Evolutionary conservation across 2,329 filamentous ascomycete species (phyloP).

Genomic region (Hymenoscyphus linearis): DNA sequence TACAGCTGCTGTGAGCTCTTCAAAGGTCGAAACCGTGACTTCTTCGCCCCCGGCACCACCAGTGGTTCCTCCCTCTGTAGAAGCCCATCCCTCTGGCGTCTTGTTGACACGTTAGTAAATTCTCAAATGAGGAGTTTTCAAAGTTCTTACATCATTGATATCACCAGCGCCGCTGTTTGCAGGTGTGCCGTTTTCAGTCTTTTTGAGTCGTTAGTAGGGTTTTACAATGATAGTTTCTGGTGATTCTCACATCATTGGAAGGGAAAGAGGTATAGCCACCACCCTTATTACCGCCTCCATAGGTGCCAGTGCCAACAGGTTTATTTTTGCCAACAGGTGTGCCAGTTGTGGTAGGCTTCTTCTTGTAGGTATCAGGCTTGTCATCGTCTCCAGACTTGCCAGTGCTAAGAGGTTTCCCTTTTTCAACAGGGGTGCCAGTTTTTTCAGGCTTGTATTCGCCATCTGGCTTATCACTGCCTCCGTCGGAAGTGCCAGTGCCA

Average conservation of each 20-base stretch:
- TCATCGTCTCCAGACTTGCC: no score
- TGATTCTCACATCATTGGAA: not conserved
- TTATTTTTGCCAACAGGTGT: no score
- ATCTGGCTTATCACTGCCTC: no score
- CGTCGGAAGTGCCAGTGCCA: no score
- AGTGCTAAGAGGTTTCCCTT: no score
- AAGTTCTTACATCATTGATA: not conserved
- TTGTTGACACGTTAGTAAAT: constrained; percentile 17
- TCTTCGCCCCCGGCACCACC: constrained; percentile 49
- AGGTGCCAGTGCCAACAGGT: no score
- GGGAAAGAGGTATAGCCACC: not conserved
- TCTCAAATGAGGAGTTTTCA: not conserved
- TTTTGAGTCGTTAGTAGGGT: not conserved
- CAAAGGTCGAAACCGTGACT: constrained; percentile 47
- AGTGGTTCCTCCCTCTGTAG: constrained; percentile 40
- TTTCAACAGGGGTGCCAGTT: no score
- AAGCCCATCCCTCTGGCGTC: constrained; percentile 37
- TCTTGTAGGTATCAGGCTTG: no score
- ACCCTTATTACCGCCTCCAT: no score
- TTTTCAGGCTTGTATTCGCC: no score
- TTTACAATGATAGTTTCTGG: not conserved
- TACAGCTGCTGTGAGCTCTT: constrained; percentile 44
- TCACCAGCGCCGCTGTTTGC: no score
- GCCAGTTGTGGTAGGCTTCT: no score
- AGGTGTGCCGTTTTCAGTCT: not conserved